Conservation (phyloP, 495 filamentous ascomycete species). For the Penicillium samsonianum region DNA sequence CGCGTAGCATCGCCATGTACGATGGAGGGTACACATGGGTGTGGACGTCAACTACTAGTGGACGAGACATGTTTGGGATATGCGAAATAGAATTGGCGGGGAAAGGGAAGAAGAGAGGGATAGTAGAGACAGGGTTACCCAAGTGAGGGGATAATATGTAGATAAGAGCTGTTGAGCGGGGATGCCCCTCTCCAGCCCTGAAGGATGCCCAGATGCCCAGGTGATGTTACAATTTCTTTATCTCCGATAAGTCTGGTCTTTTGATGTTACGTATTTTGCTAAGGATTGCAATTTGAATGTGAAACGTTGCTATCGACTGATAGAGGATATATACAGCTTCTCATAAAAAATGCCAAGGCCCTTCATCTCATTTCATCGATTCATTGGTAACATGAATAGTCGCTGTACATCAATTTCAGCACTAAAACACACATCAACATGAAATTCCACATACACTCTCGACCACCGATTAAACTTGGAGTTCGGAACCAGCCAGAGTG, state of each 20-base stretch:
- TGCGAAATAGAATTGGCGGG: background rate
- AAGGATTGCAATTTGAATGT: background rate
- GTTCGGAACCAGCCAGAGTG: constrained; percentile 21
- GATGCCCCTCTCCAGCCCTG: background rate
- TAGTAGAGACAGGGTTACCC: background rate
- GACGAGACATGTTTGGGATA: constrained; percentile 26
- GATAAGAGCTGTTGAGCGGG: constrained; percentile 28
- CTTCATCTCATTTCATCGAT: background rate
- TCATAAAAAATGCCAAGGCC: background rate
- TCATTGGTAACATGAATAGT: background rate
- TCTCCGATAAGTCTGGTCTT: background rate
- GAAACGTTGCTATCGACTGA: background rate
- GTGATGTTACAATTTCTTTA: background rate
- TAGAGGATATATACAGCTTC: background rate
- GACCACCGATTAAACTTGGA: background rate
- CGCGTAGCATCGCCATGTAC: constrained; percentile 79
- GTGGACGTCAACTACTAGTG: constrained; percentile 79
- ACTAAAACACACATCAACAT: background rate
- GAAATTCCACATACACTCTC: background rate
- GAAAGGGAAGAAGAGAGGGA: background rate
- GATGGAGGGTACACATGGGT: constrained; percentile 90
- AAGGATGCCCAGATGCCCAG: background rate
- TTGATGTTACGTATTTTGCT: constrained; percentile 1
- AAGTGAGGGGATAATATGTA: constrained; percentile 6
- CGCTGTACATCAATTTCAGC: background rate